These are phyloP conservation scores for Boletus speciosus DNA, from an alignment of 768 basidiomycete genomes.

Conservation along the genomic window DNA sequence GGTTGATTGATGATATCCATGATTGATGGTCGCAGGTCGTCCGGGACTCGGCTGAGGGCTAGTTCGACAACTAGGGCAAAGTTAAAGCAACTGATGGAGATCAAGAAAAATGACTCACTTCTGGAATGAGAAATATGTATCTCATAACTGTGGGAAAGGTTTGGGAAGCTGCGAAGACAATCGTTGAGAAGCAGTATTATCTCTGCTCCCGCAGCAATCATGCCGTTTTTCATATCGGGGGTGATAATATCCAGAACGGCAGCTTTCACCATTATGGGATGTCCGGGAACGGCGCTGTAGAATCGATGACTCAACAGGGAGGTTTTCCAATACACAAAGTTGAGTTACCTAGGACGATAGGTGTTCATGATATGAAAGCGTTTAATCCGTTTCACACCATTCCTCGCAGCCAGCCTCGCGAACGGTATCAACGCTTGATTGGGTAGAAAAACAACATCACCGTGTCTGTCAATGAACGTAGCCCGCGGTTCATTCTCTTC, in stretches of 20 bases:
- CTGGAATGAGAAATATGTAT: constrained; percentile 76
- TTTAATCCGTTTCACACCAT: constrained; percentile 67
- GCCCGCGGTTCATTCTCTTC: constrained; percentile 66
- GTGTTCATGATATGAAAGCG: constrained; percentile 77
- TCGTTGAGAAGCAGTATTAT: constrained; percentile 65
- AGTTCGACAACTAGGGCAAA: constrained; percentile 58
- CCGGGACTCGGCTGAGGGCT: constrained; percentile 58
- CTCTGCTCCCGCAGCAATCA: constrained; percentile 71
- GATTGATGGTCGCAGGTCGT: constrained; percentile 51
- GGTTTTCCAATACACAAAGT: neutral
- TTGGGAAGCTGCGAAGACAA: constrained; percentile 70
- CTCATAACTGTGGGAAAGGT: constrained; percentile 61
- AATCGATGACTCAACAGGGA: constrained; percentile 1
- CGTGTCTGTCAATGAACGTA: constrained; percentile 75
- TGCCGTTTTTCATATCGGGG: constrained; percentile 60
- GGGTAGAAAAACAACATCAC: constrained; percentile 71
- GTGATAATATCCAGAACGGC: constrained; percentile 85
- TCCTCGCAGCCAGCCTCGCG: constrained; percentile 76
- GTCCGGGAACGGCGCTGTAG: constrained; percentile 60
- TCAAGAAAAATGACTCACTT: constrained; percentile 42
- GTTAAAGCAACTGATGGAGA: neutral
- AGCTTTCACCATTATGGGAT: constrained; percentile 68
- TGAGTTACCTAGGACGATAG: constrained; percentile 59
- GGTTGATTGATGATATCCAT: constrained; percentile 62
- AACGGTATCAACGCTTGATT: constrained; percentile 73